These are phyloP conservation scores for Vitis rupestris DNA, from an alignment of 164 flowering plant genomes.

Conservation along the genomic window DNA sequence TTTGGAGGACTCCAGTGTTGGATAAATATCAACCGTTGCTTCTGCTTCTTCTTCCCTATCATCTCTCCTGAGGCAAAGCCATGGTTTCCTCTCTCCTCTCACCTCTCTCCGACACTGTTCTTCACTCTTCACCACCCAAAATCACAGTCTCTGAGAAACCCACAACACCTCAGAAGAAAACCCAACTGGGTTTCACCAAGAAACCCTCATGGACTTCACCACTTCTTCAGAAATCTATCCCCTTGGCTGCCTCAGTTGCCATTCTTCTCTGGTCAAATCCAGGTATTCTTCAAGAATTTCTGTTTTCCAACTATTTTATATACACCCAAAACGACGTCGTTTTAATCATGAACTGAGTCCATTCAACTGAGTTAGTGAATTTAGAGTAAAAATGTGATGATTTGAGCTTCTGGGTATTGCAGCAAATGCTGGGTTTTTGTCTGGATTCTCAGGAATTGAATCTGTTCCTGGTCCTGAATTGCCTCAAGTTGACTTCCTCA, in stretches of 20 bases:
- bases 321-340: no score
- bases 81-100: constrained; percentile 30
- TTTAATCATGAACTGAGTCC: neutral
- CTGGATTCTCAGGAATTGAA: constrained; percentile 73
- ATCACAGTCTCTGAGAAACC: constrained; percentile 8
- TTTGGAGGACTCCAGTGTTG: no score
- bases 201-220: no score
- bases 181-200: neutral
- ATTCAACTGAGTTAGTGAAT: neutral
- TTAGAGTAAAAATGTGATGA: neutral
- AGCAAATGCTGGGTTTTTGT: constrained; percentile 75
- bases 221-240: constrained; percentile 28
- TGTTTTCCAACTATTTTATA: no score
- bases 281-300: constrained; percentile 26
- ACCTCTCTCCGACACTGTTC: constrained; percentile 16
- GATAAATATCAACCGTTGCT: constrained; percentile 5
- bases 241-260: constrained; percentile 46
- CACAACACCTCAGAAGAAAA: constrained; percentile 10
- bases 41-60: neutral
- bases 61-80: neutral
- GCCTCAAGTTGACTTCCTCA: constrained; percentile 69
- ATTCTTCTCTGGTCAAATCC: constrained; percentile 45
- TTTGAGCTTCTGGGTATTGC: constrained; percentile 23
- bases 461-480: constrained; percentile 76
- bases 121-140: constrained; percentile 9